A percentile compares a stretch with the other conserved stretches of the same genome.
phyloP scores from a whole-genome alignment of 768 basidiomycete genomes.

The Termitomyces sp. region DNA sequence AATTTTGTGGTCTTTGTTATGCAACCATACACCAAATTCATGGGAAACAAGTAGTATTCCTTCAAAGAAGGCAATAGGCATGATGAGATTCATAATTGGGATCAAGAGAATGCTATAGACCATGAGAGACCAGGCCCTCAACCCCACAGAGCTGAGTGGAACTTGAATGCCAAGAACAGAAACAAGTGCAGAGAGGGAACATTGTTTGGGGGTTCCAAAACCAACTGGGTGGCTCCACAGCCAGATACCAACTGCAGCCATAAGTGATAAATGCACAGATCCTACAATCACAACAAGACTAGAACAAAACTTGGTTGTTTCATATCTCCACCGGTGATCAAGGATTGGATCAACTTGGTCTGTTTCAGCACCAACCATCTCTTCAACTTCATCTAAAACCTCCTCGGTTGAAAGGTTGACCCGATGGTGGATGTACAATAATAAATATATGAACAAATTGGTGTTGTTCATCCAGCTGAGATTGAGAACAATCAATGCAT shows the following conservation, averaged over 20 bases:
- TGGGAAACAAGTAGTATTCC: not conserved
- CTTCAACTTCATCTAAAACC: not conserved
- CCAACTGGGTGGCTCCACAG: not conserved
- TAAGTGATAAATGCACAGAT: too few species aligned
- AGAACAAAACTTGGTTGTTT: not conserved
- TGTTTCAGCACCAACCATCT: not conserved
- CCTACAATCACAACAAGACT: too few species aligned
- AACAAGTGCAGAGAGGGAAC: not conserved
- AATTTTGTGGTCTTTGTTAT: not conserved
- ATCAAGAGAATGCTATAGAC: not conserved
- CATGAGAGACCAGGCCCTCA: not conserved
- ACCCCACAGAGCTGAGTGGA: too few species aligned
- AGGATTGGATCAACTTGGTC: not conserved
- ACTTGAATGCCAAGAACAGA: not conserved
- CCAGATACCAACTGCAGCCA: not conserved
- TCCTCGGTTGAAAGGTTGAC: not conserved
- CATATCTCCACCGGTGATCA: not conserved
- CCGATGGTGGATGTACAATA: not conserved
- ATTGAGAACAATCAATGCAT: too few species aligned
- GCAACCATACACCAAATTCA: not conserved
- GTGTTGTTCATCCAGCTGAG: too few species aligned
- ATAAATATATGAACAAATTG: too few species aligned
- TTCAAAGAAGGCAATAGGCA: not conserved
- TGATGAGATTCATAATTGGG: not conserved
- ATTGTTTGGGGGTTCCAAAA: not conserved